Percentiles rank a stretch among this genome's conserved stretches.
phyloP scores from a whole-genome alignment of 2,329 filamentous ascomycete genomes.

The Alternaria incomplexa region DNA sequence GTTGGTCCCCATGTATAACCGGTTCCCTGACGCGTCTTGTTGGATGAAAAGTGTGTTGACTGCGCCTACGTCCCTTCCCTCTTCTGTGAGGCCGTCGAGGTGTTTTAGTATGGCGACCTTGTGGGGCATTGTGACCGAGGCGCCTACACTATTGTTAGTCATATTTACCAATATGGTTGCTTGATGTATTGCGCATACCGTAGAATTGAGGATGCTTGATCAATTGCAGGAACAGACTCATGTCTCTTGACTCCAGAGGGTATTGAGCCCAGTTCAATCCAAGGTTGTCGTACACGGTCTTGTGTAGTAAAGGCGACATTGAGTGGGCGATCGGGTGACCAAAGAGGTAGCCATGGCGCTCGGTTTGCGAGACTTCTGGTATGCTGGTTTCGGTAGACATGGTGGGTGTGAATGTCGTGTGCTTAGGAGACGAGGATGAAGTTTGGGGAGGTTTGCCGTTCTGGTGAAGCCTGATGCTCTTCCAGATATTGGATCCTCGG shows the following conservation, averaged over 20 bases:
- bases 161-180: background rate
- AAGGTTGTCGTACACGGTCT: slow-evolving; percentile 60
- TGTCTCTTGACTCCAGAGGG: slow-evolving; percentile 55
- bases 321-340: slow-evolving; percentile 64
- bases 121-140: slow-evolving; percentile 82
- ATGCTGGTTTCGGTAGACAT: slow-evolving; percentile 21
- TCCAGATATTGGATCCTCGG: background rate
- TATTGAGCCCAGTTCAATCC: slow-evolving; percentile 61
- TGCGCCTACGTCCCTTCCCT: slow-evolving; percentile 75
- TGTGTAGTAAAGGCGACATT: slow-evolving; percentile 61
- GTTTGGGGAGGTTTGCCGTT: background rate
- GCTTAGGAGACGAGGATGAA: background rate
- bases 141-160: slow-evolving; percentile 54
- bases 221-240: slow-evolving; percentile 54
- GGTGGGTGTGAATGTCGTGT: background rate
- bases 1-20: slow-evolving; percentile 73
- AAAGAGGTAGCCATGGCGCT: slow-evolving; percentile 62
- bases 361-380: slow-evolving; percentile 24
- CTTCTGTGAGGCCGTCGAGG: slow-evolving; percentile 74
- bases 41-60: slow-evolving; percentile 80
- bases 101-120: slow-evolving; percentile 78
- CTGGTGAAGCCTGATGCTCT: background rate
- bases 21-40: slow-evolving; percentile 54
- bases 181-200: slow-evolving; percentile 55
- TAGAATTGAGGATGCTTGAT: slow-evolving; percentile 66